Percentiles rank a stretch among this genome's conserved stretches.
phyloP scores from a whole-genome alignment of 208 protist species.

The Wallacemonas sp. region DNA sequence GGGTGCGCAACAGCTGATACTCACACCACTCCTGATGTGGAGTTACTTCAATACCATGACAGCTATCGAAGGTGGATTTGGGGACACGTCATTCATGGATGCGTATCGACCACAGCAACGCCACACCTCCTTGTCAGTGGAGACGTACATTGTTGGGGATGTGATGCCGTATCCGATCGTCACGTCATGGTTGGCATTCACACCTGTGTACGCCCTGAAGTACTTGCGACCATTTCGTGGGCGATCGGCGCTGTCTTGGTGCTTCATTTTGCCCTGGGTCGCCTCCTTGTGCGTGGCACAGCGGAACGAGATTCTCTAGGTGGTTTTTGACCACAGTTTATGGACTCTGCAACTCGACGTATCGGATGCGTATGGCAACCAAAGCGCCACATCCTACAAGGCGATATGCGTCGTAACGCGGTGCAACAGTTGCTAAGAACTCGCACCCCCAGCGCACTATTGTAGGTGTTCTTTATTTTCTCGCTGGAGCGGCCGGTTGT shows the following conservation, averaged over 20 bases:
- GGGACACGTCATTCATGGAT: slow-evolving; percentile 54
- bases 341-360: too few species aligned
- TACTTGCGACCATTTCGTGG: slow-evolving; percentile 42
- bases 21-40: slow-evolving; percentile 63
- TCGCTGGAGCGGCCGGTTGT: too few species aligned
- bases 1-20: slow-evolving; percentile 57
- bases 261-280: slow-evolving; percentile 58
- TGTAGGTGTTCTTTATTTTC: too few species aligned
- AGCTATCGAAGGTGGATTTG: slow-evolving; percentile 51
- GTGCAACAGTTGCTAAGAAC: too few species aligned
- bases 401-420: too few species aligned
- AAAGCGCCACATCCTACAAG: too few species aligned
- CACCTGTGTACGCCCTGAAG: slow-evolving; percentile 40
- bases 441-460: too few species aligned
- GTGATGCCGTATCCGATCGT: slow-evolving; percentile 72
- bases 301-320: slow-evolving; percentile 38
- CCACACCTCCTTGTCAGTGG: slow-evolving; percentile 51
- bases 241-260: slow-evolving; percentile 16
- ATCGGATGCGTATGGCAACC: too few species aligned
- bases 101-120: slow-evolving; percentile 30
- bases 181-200: slow-evolving; percentile 67
- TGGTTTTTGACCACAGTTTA: too few species aligned
- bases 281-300: slow-evolving; percentile 53
- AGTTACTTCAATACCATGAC: slow-evolving; percentile 77
- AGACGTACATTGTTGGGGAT: slow-evolving; percentile 50